A percentile compares a stretch with the other conserved stretches of the same genome.
phyloP scores from a whole-genome alignment of 768 basidiomycete species.

The Lactarius akahatsu region DNA sequence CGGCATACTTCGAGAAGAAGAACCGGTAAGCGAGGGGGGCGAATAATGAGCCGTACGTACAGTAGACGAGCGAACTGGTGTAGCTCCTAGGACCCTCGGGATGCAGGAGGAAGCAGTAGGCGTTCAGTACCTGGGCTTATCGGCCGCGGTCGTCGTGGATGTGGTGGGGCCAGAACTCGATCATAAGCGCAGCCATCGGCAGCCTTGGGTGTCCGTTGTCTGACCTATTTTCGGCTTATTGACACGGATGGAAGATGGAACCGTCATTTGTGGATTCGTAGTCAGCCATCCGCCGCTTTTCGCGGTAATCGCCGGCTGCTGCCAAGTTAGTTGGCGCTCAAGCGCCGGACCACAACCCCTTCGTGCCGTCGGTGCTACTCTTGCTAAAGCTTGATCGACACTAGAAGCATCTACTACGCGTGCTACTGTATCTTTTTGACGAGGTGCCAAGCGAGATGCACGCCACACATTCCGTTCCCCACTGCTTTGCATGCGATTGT shows the following conservation, averaged over 20 bases:
- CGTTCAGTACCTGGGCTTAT: not conserved
- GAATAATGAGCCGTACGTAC: too few species aligned
- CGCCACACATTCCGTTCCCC: too few species aligned
- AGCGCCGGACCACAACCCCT: not conserved
- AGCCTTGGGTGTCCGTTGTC: not conserved
- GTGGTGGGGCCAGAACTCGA: constrained; percentile 1
- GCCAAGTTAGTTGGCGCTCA: too few species aligned
- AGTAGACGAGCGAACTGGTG: not conserved
- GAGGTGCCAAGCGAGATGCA: too few species aligned
- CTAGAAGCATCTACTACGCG: too few species aligned
- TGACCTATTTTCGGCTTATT: not conserved
- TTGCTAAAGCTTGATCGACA: not conserved
- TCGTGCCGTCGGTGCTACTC: not conserved
- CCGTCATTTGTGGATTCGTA: not conserved
- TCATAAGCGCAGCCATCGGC: not conserved
- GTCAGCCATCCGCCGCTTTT: not conserved
- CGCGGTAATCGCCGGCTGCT: not conserved
- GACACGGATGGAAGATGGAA: not conserved
- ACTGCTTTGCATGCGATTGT: not conserved
- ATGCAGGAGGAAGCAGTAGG: not conserved
- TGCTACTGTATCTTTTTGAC: not conserved
- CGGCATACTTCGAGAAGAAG: not conserved
- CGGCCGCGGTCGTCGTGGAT: not conserved
- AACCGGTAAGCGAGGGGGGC: not conserved
- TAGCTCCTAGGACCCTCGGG: not conserved